These are phyloP conservation scores for Aspergillus ustus DNA, from an alignment of 2,329 filamentous ascomycete species.

Conservation along the genomic window DNA sequence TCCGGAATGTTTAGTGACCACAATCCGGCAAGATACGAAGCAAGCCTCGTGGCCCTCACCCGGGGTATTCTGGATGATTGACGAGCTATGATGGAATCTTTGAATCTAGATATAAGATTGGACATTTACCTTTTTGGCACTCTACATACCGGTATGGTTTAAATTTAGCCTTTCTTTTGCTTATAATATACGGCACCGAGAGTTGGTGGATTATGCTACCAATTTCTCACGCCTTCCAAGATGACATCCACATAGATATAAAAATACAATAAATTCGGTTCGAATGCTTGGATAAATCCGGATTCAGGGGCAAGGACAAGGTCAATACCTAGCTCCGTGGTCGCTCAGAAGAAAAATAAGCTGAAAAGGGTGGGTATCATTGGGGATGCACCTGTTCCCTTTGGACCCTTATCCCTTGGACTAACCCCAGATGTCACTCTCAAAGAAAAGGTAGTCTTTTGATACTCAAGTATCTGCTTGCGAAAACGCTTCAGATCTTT, in stretches of 20 bases:
- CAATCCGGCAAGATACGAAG: constrained; percentile 74
- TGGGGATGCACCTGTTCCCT: background rate
- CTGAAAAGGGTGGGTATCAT: background rate
- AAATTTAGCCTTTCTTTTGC: background rate
- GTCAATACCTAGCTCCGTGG: background rate
- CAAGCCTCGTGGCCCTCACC: constrained; percentile 65
- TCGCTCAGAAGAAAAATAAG: background rate
- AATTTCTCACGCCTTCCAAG: background rate
- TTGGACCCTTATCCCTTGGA: background rate
- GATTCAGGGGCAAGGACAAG: no score
- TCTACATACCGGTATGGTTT: background rate
- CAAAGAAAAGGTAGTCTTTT: background rate
- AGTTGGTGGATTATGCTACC: background rate
- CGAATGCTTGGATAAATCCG: background rate
- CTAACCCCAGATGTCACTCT: background rate
- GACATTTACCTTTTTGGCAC: background rate
- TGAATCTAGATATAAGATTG: background rate
- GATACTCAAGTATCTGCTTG: background rate
- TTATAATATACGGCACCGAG: background rate
- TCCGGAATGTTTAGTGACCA: constrained; percentile 77
- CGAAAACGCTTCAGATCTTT: background rate
- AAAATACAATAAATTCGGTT: background rate
- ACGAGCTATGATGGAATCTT: constrained; percentile 18
- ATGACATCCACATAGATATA: constrained; percentile 7
- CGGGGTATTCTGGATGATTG: constrained; percentile 50